These are phyloP conservation scores for Botryotinia convoluta DNA, from an alignment of 2,329 filamentous ascomycete species.

Conservation along the genomic window DNA sequence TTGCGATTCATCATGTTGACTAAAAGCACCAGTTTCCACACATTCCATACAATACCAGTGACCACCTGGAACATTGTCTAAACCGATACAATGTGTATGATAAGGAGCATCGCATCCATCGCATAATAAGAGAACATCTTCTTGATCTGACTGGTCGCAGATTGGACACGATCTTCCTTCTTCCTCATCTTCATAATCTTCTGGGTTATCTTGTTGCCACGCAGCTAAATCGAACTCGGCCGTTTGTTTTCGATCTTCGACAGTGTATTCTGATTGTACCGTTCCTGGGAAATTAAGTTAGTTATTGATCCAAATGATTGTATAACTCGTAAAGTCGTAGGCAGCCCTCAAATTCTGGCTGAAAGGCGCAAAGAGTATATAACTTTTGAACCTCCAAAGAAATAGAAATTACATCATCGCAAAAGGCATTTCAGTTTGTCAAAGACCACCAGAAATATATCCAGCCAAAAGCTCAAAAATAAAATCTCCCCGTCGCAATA, in stretches of 20 bases:
- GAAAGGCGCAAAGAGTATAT: not conserved
- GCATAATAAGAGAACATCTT: constrained; percentile 83
- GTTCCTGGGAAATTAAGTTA: constrained; percentile 45
- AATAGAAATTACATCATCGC: not conserved
- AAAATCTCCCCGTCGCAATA: not conserved
- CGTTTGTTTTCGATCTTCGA: constrained; percentile 83
- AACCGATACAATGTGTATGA: constrained; percentile 87
- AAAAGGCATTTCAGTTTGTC: not conserved
- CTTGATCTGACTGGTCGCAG: constrained; percentile 76
- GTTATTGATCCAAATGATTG: constrained; percentile 15
- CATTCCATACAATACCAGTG: constrained; percentile 94
- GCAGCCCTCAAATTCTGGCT: not conserved
- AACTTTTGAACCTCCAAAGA: not conserved
- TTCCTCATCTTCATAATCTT: constrained; percentile 60
- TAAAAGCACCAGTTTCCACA: constrained; percentile 38
- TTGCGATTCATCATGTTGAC: not conserved
- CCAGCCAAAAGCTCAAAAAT: not conserved
- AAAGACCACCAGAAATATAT: not conserved
- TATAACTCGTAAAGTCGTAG: not conserved
- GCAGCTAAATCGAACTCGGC: constrained; percentile 81
- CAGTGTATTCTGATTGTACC: constrained; percentile 57
- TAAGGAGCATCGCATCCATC: constrained; percentile 87
- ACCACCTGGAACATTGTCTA: constrained; percentile 71
- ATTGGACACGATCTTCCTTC: constrained; percentile 74
- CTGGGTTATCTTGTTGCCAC: constrained; percentile 68